Evolutionary conservation across 2,329 filamentous ascomycete genomes (phyloP), one percentile per base, ranked within the genome.

Genomic region (Magnaporthiopsis rhizophila): DNA sequence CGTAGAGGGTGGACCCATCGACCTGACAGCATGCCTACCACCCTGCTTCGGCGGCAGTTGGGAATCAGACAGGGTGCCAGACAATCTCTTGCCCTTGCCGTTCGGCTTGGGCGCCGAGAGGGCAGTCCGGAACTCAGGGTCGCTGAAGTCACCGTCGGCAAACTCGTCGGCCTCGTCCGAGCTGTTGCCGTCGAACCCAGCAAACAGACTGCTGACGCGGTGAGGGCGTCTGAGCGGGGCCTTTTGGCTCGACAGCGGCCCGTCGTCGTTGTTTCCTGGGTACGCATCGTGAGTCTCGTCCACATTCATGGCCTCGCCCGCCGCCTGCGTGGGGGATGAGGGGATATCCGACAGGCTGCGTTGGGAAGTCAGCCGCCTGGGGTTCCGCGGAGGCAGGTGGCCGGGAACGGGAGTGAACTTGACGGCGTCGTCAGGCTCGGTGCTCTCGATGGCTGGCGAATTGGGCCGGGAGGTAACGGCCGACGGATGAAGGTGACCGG

Each of bases 171-270:
- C 79, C 64, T 90, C 88, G 59, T 87, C 87, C 9, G 88, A 88
- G 70, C 86, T 91, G 59, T 80, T 81, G 15, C 85, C 86, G 60
- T 94, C 90, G 69, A 96, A 95, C 0, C 91, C 91, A 38, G 91
- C 90, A 74, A 95, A 95, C n/a, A 96, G 79, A 72, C 90, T 95
- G 75, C 90, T 94, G 61, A 91, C 88, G 64, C 91, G 83, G 71
- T 90, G 87, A 0, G 90, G 89, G 21, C 88, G 84, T 66, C 88
- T 84, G 72, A 89, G 80, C 2, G 86, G 83, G 2, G 82, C 81
- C 63, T 81, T 83, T 18, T 85, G 81, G 64, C 75, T 78, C 1
- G 87, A 86, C 57, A 92, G 77, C 2, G 90, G 89, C 0, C 89
- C 89, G 70, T 93, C 88, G 70, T 95, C 90, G 70, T 93, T 92